Percentiles rank a stretch among this genome's conserved stretches.
Evolutionary conservation across 345 rosid species (phyloP).

Genomic region (Crucihimalaya himalaica): DNA sequence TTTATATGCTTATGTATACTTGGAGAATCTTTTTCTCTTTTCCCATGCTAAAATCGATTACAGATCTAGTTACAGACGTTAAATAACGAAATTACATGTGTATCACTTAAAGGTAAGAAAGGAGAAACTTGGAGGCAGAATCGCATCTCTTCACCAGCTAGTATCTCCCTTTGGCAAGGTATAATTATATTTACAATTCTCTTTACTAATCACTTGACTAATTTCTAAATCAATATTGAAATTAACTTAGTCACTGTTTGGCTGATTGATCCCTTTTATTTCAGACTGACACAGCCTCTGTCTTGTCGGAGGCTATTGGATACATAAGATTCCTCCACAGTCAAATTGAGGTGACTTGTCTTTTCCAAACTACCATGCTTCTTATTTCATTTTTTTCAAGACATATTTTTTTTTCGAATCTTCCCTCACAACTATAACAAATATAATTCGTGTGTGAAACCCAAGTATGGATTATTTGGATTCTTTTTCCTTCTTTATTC

Average conservation of each 20-base stretch:
- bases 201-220: slow-evolving; percentile 7
- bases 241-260: slow-evolving; percentile 7
- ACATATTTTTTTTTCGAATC: slow-evolving; percentile 23
- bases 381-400: slow-evolving; percentile 22
- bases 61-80: neutral
- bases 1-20: neutral
- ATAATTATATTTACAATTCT: slow-evolving; percentile 9
- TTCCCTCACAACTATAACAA: slow-evolving; percentile 18
- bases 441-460: neutral
- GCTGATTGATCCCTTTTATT: slow-evolving; percentile 24
- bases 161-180: slow-evolving; percentile 84
- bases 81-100: neutral
- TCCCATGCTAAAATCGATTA: neutral
- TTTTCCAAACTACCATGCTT: slow-evolving; percentile 35
- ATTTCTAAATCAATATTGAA: neutral
- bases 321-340: slow-evolving; percentile 69
- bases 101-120: slow-evolving; percentile 47
- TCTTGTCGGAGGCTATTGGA: slow-evolving; percentile 65
- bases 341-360: slow-evolving; percentile 61
- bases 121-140: slow-evolving; percentile 64
- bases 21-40: neutral
- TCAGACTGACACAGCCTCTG: slow-evolving; percentile 78
- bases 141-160: slow-evolving; percentile 68
- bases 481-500: neutral
- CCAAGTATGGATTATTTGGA: neutral